Conservation (phyloP, 2,329 filamentous ascomycete genomes). For the Incumbomyces delicatus region DNA sequence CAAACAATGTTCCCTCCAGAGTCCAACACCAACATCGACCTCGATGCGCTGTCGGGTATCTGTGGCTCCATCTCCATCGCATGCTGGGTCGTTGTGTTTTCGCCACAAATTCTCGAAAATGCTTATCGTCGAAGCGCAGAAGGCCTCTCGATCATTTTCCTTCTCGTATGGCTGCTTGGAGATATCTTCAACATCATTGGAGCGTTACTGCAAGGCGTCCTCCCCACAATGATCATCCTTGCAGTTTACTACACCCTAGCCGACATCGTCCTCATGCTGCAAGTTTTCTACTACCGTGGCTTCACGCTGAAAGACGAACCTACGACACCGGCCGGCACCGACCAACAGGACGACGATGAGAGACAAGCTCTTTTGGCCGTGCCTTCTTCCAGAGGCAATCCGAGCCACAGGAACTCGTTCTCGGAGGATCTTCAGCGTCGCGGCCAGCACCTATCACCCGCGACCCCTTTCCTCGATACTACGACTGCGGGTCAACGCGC, state of each 20-base stretch:
- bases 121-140: slow-evolving; percentile 78
- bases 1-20: slow-evolving; percentile 27
- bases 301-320: slow-evolving; percentile 42
- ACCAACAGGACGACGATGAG: slow-evolving; percentile 13
- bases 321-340: slow-evolving; percentile 5
- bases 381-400: not conserved
- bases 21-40: slow-evolving; percentile 55
- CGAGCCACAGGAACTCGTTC: slow-evolving; percentile 3
- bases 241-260: slow-evolving; percentile 89
- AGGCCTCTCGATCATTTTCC: slow-evolving; percentile 80
- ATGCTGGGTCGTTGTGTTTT: slow-evolving; percentile 97
- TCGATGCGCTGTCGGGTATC: slow-evolving; percentile 86
- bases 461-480: slow-evolving; percentile 61
- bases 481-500: slow-evolving; percentile 29
- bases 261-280: slow-evolving; percentile 74
- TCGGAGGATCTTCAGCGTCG: slow-evolving; percentile 19
- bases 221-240: slow-evolving; percentile 94
- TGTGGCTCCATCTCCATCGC: slow-evolving; percentile 93
- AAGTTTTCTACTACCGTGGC: slow-evolving; percentile 94
- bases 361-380: slow-evolving; percentile 17
- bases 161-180: slow-evolving; percentile 83
- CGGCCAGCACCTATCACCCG: slow-evolving; percentile 64
- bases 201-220: slow-evolving; percentile 78
- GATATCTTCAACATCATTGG: slow-evolving; percentile 96
- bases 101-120: slow-evolving; percentile 92